Percentiles rank a stretch among this genome's conserved stretches.
Evolutionary conservation across 192 early-diverging fungal species (phyloP).

Genomic region (Pilaira anomala): DNA sequence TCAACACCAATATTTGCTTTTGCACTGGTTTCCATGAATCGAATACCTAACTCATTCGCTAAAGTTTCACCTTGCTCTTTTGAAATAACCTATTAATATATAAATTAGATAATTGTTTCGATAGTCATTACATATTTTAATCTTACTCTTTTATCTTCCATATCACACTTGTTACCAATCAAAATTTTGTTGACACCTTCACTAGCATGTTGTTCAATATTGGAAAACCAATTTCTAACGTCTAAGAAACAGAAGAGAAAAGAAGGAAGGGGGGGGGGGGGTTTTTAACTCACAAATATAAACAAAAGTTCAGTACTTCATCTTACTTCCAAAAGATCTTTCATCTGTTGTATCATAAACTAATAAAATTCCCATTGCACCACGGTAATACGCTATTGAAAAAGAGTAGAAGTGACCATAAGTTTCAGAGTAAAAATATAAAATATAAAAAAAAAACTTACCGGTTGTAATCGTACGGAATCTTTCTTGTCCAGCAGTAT

Average conservation of each 20-base stretch:
- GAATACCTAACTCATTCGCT: conserved; percentile 90
- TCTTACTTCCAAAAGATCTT: conserved; percentile 92
- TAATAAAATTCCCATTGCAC: conserved; percentile 98
- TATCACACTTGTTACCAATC: conserved; percentile 99
- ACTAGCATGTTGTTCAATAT: conserved; percentile 98
- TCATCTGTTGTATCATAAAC: conserved; percentile 99
- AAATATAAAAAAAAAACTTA: conserved; percentile 28
- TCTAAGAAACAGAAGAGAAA: conserved; percentile 54
- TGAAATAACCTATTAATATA: conserved; percentile 54
- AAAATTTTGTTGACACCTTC: conserved; percentile 99
- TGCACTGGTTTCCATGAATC: conserved; percentile 96
- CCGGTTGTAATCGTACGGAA: conserved; percentile 99
- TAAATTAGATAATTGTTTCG: not conserved
- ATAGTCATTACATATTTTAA: not conserved
- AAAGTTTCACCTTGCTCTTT: conserved; percentile 94
- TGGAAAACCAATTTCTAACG: conserved; percentile 99
- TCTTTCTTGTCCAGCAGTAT: conserved; percentile 98
- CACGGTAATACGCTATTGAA: conserved; percentile 89
- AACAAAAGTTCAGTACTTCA: not conserved
- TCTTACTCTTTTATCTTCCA: conserved; percentile 83
- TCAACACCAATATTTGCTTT: conserved; percentile 98
- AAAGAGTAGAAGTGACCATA: not conserved
- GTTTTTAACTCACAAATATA: not conserved
- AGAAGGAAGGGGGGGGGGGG: too few species aligned
- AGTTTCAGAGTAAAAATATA: too few species aligned